Evolutionary conservation across 1,139 yeast genomes (phyloP).

Genomic region (Hemisphaericaspora xylofermentans): DNA sequence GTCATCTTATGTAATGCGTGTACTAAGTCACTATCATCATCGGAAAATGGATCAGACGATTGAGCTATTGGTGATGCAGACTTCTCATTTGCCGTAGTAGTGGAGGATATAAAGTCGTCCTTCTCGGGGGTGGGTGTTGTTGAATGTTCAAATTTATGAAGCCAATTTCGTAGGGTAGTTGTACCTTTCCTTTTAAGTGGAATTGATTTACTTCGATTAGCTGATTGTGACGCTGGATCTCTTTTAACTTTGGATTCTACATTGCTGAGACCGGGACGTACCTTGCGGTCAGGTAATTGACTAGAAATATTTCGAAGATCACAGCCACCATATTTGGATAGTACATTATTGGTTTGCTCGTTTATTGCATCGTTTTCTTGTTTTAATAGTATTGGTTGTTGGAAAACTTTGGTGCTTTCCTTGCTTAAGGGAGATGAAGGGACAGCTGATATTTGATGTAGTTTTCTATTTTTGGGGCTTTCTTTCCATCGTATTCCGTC

Average conservation of each 20-base stretch:
- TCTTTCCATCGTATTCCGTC: conserved; percentile 47
- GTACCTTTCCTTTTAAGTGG: conserved; percentile 9
- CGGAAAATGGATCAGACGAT: conserved; percentile 34
- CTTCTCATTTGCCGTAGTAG: not conserved
- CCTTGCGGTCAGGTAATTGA: conserved; percentile 22
- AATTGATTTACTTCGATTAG: conserved; percentile 31
- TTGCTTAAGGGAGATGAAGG: conserved; percentile 41
- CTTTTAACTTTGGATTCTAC: not conserved
- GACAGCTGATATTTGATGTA: not conserved
- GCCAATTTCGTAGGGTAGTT: conserved; percentile 29
- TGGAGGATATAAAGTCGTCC: conserved; percentile 10
- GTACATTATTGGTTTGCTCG: conserved; percentile 37
- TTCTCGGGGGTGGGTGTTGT: not conserved
- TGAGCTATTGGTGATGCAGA: not conserved
- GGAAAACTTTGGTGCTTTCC: conserved; percentile 4
- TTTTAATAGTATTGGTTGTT: not conserved
- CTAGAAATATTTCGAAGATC: conserved; percentile 26
- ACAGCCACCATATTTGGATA: conserved; percentile 37
- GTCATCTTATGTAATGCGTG: conserved; percentile 14
- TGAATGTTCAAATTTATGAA: conserved; percentile 29
- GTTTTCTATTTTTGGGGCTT: conserved; percentile 22
- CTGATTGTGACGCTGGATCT: conserved; percentile 6
- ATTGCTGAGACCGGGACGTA: conserved; percentile 27
- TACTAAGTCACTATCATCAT: conserved; percentile 31
- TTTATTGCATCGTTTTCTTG: conserved; percentile 17